Percentiles rank a stretch among this genome's conserved stretches.
These are phyloP conservation scores for Leucocoprinus birnbaumii DNA, from an alignment of 768 basidiomycete genomes.

Conservation along the genomic window DNA sequence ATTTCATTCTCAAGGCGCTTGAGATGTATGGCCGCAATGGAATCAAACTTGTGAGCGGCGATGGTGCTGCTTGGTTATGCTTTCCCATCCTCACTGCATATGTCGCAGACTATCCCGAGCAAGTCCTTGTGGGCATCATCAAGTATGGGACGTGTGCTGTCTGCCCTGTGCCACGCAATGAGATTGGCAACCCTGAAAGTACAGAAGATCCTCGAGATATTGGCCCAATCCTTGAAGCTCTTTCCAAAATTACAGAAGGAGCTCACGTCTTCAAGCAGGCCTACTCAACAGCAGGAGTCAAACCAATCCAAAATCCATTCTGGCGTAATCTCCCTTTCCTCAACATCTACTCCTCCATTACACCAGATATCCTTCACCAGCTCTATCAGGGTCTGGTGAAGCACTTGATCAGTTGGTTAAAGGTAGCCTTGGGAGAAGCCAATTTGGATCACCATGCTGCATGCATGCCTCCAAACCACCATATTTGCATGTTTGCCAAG, in stretches of 20 bases:
- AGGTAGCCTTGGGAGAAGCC: conserved; percentile 15
- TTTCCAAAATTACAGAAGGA: background rate
- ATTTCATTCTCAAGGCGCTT: conserved; percentile 27
- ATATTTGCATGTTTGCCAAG: conserved; percentile 28
- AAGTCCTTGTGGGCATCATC: conserved; percentile 30
- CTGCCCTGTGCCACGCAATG: conserved; percentile 17
- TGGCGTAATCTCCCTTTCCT: background rate
- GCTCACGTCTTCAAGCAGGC: background rate
- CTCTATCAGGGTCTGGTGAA: conserved; percentile 27
- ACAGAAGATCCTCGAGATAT: conserved; percentile 12
- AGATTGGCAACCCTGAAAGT: conserved; percentile 16
- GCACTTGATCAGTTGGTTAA: conserved; percentile 37
- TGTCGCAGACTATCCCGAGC: conserved; percentile 42
- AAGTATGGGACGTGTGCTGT: conserved; percentile 25
- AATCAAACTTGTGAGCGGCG: conserved; percentile 26
- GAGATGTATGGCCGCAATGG: conserved; percentile 21
- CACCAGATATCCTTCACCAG: conserved; percentile 41
- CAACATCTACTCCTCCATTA: conserved; percentile 38
- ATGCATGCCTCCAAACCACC: conserved; percentile 30
- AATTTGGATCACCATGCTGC: conserved; percentile 34
- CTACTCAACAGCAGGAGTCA: background rate
- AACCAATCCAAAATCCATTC: background rate
- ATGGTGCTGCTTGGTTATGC: conserved; percentile 26
- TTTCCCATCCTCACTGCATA: conserved; percentile 38
- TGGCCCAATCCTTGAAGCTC: background rate